Percentiles rank a stretch among this genome's conserved stretches.
Conservation (phyloP, 148 eudicot species). For the Gaultheria prostrata region DNA sequence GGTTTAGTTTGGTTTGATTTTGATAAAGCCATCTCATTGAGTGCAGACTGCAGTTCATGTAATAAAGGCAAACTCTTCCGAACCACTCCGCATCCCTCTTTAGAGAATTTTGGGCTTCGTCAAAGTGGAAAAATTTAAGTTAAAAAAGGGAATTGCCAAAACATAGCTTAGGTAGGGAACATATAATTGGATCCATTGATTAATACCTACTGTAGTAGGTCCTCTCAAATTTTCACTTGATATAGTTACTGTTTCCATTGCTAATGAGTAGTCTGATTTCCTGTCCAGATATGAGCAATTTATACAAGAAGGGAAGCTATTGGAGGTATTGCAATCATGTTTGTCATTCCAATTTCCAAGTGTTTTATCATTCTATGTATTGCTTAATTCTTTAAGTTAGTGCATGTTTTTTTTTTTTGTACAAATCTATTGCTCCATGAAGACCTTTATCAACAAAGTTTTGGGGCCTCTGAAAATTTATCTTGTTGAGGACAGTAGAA, state of each 20-base stretch:
- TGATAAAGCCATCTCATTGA: not conserved
- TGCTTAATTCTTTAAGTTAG: not conserved
- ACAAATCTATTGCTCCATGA: not conserved
- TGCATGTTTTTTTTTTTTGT: not conserved
- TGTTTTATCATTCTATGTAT: not conserved
- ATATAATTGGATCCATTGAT: no score
- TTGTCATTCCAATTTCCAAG: constrained; percentile 7
- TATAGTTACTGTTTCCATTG: not conserved
- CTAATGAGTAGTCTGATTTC: not conserved
- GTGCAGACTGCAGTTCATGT: not conserved
- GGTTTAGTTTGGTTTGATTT: not conserved
- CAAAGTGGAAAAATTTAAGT: not conserved
- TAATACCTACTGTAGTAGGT: not conserved
- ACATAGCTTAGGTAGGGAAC: not conserved
- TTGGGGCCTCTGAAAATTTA: not conserved
- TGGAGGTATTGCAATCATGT: constrained; percentile 49
- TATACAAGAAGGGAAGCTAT: constrained; percentile 58
- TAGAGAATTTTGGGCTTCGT: not conserved
- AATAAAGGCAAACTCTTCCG: not conserved
- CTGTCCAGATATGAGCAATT: constrained; percentile 68
- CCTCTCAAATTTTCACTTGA: not conserved
- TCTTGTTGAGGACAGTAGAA: not conserved
- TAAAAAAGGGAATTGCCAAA: not conserved
- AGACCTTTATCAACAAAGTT: not conserved
- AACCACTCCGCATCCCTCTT: not conserved